Percentiles rank a stretch among this genome's conserved stretches.
These are phyloP conservation scores for Albugo laibachii DNA, from an alignment of 352 stramenopile genomes.

Conservation along the genomic window DNA sequence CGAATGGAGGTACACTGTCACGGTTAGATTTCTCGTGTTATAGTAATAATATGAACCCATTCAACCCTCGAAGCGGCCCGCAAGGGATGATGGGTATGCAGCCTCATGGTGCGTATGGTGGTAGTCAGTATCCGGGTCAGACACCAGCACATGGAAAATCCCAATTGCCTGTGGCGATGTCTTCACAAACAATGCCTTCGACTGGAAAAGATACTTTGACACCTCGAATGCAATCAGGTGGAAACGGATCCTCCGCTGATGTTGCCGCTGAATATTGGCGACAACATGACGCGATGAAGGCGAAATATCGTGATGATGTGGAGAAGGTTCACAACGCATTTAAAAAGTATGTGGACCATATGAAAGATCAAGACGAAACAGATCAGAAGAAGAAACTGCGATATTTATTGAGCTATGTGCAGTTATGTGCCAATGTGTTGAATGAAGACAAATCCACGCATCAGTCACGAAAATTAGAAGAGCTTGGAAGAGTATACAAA, in stretches of 20 bases:
- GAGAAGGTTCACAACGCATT: constrained; percentile 72
- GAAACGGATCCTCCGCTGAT: constrained; percentile 2
- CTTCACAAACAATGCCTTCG: background rate
- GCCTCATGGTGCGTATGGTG: background rate
- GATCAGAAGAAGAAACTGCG: constrained; percentile 76
- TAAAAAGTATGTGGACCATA: constrained; percentile 77
- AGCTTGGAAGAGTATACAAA: constrained; percentile 78
- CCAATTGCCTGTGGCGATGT: background rate
- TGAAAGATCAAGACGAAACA: constrained; percentile 70
- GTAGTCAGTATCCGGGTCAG: too few species aligned
- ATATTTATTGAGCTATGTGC: constrained; percentile 66
- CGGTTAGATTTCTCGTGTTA: constrained; percentile 60
- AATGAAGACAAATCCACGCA: constrained; percentile 57
- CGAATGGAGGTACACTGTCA: constrained; percentile 51
- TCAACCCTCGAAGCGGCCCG: constrained; percentile 4
- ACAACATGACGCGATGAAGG: constrained; percentile 49
- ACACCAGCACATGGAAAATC: background rate
- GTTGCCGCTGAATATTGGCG: constrained; percentile 48
- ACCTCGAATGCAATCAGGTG: constrained; percentile 3
- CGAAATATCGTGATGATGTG: constrained; percentile 68
- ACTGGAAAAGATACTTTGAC: constrained; percentile 7
- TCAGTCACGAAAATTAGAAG: constrained; percentile 49
- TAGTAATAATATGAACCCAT: constrained; percentile 29
- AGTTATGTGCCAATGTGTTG: constrained; percentile 56
- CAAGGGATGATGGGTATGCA: constrained; percentile 1